Evolutionary conservation across 768 basidiomycete genomes (phyloP).

Genomic region (Suillus brevipes): DNA sequence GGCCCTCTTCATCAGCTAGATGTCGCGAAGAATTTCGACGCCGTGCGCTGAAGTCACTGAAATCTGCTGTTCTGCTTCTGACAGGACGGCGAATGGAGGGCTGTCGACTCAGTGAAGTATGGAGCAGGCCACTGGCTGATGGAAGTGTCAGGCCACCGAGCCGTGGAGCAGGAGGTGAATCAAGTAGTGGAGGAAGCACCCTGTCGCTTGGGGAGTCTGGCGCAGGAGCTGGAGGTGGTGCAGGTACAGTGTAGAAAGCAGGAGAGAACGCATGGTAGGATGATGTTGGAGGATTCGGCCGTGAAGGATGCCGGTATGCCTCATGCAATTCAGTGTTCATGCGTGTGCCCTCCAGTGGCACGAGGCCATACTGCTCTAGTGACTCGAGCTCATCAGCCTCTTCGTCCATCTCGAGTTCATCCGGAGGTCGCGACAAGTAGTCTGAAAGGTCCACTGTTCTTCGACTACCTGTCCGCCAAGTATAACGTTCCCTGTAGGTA

Average conservation of each 20-base stretch:
- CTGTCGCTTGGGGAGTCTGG: conserved; percentile 25
- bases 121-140: conserved; percentile 25
- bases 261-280: conserved; percentile 20
- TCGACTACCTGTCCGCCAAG: conserved; percentile 34
- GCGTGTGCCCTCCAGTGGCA: conserved; percentile 50
- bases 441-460: conserved; percentile 46
- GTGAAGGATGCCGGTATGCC: conserved; percentile 46
- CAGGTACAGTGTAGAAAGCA: conserved; percentile 24
- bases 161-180: conserved; percentile 25
- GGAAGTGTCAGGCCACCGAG: conserved; percentile 19
- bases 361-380: conserved; percentile 24
- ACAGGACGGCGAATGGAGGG: conserved; percentile 60
- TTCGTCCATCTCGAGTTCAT: conserved; percentile 61
- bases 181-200: conserved; percentile 30
- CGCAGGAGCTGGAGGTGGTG: conserved; percentile 29
- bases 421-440: conserved; percentile 51
- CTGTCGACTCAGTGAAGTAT: conserved; percentile 50
- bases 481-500: conserved; percentile 50
- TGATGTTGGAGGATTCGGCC: conserved; percentile 27
- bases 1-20: conserved; percentile 30
- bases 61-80: conserved; percentile 59
- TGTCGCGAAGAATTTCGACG: conserved; percentile 53
- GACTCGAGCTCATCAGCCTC: conserved; percentile 65
- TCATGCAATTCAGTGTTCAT: conserved; percentile 66
- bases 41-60: conserved; percentile 69